Evolutionary conservation across 2,329 filamentous ascomycete genomes (phyloP).

Genomic region (Aspergillus piperis): DNA sequence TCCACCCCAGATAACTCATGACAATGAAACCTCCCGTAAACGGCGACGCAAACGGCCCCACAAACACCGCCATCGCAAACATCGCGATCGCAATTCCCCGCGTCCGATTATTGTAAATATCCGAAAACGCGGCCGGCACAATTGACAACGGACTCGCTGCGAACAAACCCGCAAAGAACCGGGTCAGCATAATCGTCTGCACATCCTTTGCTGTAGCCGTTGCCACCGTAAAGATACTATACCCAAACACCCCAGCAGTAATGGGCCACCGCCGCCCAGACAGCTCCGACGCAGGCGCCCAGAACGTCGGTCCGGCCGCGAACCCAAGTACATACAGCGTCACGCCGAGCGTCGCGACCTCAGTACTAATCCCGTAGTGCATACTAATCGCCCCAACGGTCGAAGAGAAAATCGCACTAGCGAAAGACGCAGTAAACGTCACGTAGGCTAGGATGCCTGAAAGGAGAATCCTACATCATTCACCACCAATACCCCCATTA

Average conservation of each 20-base stretch:
- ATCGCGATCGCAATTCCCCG: constrained; percentile 48
- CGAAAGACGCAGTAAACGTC: constrained; percentile 54
- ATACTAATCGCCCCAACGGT: constrained; percentile 57
- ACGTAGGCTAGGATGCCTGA: constrained; percentile 41
- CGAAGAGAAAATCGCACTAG: constrained; percentile 66
- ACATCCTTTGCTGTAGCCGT: constrained; percentile 45
- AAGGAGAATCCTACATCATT: constrained; percentile 9
- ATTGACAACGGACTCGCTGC: constrained; percentile 46
- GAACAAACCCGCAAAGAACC: constrained; percentile 52
- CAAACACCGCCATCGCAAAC: constrained; percentile 53
- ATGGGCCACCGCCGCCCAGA: constrained; percentile 58
- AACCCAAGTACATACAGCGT: constrained; percentile 55
- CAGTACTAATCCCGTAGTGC: constrained; percentile 48
- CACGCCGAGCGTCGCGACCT: constrained; percentile 49
- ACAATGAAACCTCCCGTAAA: constrained; percentile 55
- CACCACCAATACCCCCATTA: background rate
- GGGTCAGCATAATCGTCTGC: constrained; percentile 44
- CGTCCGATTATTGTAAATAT: constrained; percentile 52
- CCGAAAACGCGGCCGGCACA: constrained; percentile 46
- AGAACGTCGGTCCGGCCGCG: constrained; percentile 61
- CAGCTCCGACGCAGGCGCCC: constrained; percentile 63
- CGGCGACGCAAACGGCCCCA: constrained; percentile 51
- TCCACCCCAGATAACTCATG: constrained; percentile 51
- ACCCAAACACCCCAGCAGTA: constrained; percentile 43
- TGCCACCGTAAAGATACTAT: constrained; percentile 49